Percentiles rank a stretch among this genome's conserved stretches.
Evolutionary conservation across 208 protist genomes (phyloP).

Genomic region (Crithidia fasciculata): DNA sequence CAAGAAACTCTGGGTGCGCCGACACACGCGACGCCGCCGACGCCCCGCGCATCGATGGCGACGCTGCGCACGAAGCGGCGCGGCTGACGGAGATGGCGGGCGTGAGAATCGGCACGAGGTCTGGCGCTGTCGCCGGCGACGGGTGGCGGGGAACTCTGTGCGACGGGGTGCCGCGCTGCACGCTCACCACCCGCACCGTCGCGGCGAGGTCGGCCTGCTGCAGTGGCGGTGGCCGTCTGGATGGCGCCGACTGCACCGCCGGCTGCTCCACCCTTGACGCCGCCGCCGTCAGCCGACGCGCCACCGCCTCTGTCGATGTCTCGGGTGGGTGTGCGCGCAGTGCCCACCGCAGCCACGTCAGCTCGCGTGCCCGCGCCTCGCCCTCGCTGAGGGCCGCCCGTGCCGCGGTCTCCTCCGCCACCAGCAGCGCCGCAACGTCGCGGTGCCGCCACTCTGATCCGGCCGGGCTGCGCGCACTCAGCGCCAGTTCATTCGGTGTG

Average conservation of each 20-base stretch:
- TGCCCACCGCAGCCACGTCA: conserved; percentile 23
- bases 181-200: not conserved
- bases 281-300: not conserved
- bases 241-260: not conserved
- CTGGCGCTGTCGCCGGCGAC: not conserved
- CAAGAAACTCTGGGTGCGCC: conserved; percentile 2
- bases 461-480: no score
- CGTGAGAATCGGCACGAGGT: not conserved
- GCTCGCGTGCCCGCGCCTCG: conserved; percentile 11
- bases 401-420: conserved; percentile 1
- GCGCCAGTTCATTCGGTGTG: no score
- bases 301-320: conserved; percentile 2
- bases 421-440: not conserved
- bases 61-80: not conserved
- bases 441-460: not conserved
- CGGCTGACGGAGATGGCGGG: not conserved
- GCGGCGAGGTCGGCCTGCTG: not conserved
- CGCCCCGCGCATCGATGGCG: not conserved
- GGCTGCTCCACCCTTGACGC: not conserved
- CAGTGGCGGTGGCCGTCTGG: conserved; percentile 4
- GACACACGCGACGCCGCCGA: not conserved
- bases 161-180: not conserved
- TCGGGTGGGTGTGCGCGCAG: conserved; percentile 10
- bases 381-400: not conserved
- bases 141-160: no score